A percentile compares a stretch with the other conserved stretches of the same genome.
phyloP scores from a whole-genome alignment of 1,139 yeast genomes.

The Sugiyamaella novakii region DNA sequence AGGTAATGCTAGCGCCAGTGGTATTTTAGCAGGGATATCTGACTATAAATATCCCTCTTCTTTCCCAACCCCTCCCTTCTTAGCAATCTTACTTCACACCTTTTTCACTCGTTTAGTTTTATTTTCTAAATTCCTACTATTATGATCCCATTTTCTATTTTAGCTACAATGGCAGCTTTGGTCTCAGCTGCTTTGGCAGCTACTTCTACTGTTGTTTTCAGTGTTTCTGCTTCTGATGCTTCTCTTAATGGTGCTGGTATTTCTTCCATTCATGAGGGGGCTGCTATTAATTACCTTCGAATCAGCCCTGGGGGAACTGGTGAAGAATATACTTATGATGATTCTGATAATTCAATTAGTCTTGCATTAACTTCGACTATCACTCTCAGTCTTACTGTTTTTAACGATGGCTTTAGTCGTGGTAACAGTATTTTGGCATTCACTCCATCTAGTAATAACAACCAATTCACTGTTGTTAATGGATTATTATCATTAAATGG shows the following conservation, averaged over 20 bases:
- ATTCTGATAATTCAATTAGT: conserved; percentile 9
- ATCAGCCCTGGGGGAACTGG: conserved; percentile 35
- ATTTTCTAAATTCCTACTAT: no score
- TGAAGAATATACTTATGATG: conserved; percentile 21
- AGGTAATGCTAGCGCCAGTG: no score
- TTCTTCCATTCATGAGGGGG: conserved; percentile 54
- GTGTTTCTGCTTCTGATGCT: conserved; percentile 11
- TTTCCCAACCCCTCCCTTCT: no score
- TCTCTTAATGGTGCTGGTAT: conserved; percentile 41
- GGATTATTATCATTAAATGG: conserved; percentile 43
- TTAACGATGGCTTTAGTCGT: background rate
- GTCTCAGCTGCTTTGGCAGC: conserved; percentile 7
- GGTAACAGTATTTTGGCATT: conserved; percentile 12
- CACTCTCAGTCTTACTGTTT: conserved; percentile 11
- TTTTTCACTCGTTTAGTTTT: no score
- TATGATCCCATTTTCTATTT: background rate
- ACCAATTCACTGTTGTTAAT: conserved; percentile 28
- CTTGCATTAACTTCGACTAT: conserved; percentile 3
- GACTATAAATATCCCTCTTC: no score
- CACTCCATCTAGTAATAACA: conserved; percentile 16
- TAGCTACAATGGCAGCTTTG: conserved; percentile 4
- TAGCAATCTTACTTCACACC: no score
- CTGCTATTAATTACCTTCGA: conserved; percentile 54
- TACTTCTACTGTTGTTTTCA: conserved; percentile 6
- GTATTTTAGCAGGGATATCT: no score